Percentiles rank a stretch among this genome's conserved stretches.
These are phyloP conservation scores for Penicillium argentinense DNA, from an alignment of 495 filamentous ascomycete species.

Conservation along the genomic window DNA sequence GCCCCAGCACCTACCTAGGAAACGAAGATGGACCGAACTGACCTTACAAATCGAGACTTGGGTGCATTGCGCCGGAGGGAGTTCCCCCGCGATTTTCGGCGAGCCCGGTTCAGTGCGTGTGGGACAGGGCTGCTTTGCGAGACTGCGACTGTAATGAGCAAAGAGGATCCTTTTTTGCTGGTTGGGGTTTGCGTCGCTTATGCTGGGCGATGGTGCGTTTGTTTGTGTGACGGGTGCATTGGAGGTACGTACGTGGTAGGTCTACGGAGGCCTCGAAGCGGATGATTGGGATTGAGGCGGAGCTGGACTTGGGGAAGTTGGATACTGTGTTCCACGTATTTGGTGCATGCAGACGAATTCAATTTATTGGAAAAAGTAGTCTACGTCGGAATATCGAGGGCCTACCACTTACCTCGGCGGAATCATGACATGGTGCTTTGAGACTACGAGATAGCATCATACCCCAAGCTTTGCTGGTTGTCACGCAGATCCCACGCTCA, in stretches of 20 bases:
- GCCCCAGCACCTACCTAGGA: not conserved
- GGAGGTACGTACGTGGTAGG: no score
- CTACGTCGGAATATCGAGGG: no score
- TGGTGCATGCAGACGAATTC: no score
- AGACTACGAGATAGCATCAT: no score
- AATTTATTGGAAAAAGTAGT: no score
- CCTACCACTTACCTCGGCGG: no score
- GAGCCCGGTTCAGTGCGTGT: slow-evolving; percentile 7
- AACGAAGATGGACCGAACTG: not conserved
- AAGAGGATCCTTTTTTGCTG: not conserved
- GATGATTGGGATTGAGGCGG: slow-evolving; percentile 2
- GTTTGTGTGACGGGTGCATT: slow-evolving; percentile 2
- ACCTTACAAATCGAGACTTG: not conserved
- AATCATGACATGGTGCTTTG: not conserved
- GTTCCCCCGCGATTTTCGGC: slow-evolving; percentile 1
- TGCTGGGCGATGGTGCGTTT: not conserved
- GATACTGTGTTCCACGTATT: no score
- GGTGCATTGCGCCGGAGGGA: not conserved
- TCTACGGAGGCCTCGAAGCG: no score
- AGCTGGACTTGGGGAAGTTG: no score
- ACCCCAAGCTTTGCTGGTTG: no score
- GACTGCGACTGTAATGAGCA: not conserved
- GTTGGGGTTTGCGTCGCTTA: not conserved
- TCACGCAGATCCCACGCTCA: not conserved
- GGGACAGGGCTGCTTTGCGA: not conserved